Conservation (phyloP, 148 eudicot genomes). For the Rhododendron kiyosumense region DNA sequence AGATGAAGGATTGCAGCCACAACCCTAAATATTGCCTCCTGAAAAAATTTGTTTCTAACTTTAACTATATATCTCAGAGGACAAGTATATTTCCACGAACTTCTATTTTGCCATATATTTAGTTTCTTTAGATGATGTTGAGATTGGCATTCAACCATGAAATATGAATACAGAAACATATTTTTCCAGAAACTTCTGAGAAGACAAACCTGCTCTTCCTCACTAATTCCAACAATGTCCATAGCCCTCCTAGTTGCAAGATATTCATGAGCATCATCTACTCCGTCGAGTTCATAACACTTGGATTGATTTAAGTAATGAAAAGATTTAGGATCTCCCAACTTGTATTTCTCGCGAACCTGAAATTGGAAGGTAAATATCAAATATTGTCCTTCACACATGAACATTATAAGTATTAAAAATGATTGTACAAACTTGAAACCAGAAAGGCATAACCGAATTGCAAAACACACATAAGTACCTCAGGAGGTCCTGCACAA, state of each 20-base stretch:
- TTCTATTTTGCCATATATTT: not conserved
- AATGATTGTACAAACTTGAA: not conserved
- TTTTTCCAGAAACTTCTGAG: not conserved
- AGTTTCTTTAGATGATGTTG: not conserved
- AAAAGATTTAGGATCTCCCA: slow-evolving; percentile 63
- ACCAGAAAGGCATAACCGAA: not conserved
- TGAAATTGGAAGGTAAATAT: slow-evolving; percentile 25
- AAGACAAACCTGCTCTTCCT: slow-evolving; percentile 77
- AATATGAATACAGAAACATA: not conserved
- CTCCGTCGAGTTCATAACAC: slow-evolving; percentile 70
- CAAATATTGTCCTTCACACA: not conserved
- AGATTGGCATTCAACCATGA: not conserved
- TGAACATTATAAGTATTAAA: not conserved
- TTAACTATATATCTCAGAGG: not conserved
- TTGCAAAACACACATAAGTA: slow-evolving; percentile 18
- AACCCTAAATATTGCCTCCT: slow-evolving; percentile 96
- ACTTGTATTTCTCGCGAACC: slow-evolving; percentile 86
- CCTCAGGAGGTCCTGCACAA: slow-evolving; percentile 93
- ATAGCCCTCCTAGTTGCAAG: slow-evolving; percentile 94
- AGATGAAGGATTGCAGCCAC: slow-evolving; percentile 96
- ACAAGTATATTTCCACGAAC: not conserved
- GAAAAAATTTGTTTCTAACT: slow-evolving; percentile 18
- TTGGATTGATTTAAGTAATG: slow-evolving; percentile 92
- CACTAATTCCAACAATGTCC: slow-evolving; percentile 93
- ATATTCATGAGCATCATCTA: slow-evolving; percentile 80